phyloP scores from a whole-genome alignment of 2,329 filamentous ascomycete genomes.

The Macroventuria anomochaeta region DNA sequence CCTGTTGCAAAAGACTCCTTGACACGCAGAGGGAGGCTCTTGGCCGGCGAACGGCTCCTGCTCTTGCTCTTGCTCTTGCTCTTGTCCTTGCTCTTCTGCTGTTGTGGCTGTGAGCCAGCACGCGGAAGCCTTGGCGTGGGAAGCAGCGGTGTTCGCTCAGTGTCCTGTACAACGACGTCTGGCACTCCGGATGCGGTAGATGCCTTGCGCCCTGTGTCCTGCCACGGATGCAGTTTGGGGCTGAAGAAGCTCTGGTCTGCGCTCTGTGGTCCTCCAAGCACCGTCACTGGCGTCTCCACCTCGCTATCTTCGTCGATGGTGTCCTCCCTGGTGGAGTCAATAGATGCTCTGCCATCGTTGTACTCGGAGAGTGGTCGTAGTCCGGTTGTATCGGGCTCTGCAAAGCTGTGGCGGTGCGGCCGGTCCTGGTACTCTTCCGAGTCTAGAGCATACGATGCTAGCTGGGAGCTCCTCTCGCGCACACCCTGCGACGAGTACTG shows the following conservation, averaged over 20 bases:
- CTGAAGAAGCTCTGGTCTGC: conserved; percentile 33
- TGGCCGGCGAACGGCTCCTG: conserved; percentile 32
- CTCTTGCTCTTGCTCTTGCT: conserved; percentile 18
- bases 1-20: conserved; percentile 26
- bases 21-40: conserved; percentile 24
- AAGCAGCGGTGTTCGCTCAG: conserved; percentile 50
- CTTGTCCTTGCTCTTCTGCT: conserved; percentile 17
- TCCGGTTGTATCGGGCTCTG: conserved; percentile 29
- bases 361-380: conserved; percentile 27
- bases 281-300: conserved; percentile 57
- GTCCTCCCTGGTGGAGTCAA: conserved; percentile 51
- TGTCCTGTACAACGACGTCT: conserved; percentile 39
- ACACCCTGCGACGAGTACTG: conserved; percentile 78
- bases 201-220: conserved; percentile 4
- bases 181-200: conserved; percentile 19
- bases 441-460: conserved; percentile 78
- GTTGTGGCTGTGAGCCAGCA: conserved; percentile 24
- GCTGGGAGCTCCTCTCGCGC: conserved; percentile 84
- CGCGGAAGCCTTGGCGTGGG: conserved; percentile 41
- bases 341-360: conserved; percentile 33
- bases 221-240: conserved; percentile 14
- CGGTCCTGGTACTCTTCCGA: conserved; percentile 43
- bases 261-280: conserved; percentile 28
- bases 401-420: conserved; percentile 32
- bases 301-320: conserved; percentile 69